A percentile compares a stretch with the other conserved stretches of the same genome.
phyloP scores from a whole-genome alignment of 208 protist genomes.

The Leishmania guyanensis region DNA sequence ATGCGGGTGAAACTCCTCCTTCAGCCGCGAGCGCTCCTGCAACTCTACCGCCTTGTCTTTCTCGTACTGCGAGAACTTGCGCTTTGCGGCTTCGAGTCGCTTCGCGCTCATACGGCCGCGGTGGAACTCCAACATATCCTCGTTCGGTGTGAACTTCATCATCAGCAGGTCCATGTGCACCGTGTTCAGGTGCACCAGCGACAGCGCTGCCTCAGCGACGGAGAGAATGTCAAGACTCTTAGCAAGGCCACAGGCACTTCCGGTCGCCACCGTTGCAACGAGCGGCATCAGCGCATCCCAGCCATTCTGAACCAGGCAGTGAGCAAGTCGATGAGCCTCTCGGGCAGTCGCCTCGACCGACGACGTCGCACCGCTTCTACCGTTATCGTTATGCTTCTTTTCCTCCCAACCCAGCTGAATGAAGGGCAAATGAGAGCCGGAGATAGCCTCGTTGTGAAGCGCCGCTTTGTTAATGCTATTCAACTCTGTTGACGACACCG shows the following conservation, averaged over 20 bases:
- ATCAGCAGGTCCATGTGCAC: constrained; percentile 66
- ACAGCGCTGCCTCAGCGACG: constrained; percentile 46
- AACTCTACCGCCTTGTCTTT: constrained; percentile 24
- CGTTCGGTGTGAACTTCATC: constrained; percentile 54
- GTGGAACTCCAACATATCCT: constrained; percentile 39
- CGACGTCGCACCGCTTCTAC: not conserved
- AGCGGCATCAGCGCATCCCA: constrained; percentile 64
- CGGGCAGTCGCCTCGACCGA: constrained; percentile 9
- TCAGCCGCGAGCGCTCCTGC: constrained; percentile 17
- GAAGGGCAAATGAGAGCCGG: not conserved
- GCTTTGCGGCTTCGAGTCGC: constrained; percentile 22
- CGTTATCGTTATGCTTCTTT: constrained; percentile 7
- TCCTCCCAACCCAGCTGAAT: constrained; percentile 3
- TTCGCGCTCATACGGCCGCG: constrained; percentile 10
- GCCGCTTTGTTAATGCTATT: not conserved
- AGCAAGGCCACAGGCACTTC: constrained; percentile 86
- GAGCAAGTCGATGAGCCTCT: constrained; percentile 11
- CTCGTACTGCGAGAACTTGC: constrained; percentile 34
- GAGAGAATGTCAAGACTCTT: constrained; percentile 69
- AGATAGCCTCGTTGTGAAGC: not conserved
- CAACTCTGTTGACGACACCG: not conserved
- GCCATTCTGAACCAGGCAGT: constrained; percentile 20
- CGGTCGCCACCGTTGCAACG: constrained; percentile 75
- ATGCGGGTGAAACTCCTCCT: not conserved
- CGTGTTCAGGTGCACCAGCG: constrained; percentile 70